Percentiles rank a stretch among this genome's conserved stretches.
Evolutionary conservation across 2,329 filamentous ascomycete genomes (phyloP).

Genomic region (Coniochaeta prunicola): DNA sequence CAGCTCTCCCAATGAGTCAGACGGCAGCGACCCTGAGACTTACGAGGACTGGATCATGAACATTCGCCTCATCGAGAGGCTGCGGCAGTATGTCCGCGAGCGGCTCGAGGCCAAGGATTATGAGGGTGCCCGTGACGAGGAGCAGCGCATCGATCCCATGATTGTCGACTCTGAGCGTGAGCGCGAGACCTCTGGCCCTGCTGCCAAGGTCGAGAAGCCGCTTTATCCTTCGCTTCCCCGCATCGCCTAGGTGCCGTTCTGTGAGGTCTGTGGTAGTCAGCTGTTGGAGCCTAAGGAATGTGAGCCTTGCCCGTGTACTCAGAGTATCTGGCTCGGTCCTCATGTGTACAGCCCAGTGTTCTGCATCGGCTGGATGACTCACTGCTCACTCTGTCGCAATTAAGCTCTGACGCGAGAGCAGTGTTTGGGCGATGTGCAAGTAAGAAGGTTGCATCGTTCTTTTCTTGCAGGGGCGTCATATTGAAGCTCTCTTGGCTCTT

Average conservation of each 20-base stretch:
- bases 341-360: too few species aligned
- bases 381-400: too few species aligned
- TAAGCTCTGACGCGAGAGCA: too few species aligned
- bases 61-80: conserved; percentile 55
- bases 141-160: conserved; percentile 25
- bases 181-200: background rate
- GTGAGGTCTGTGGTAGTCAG: background rate
- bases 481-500: too few species aligned
- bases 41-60: conserved; percentile 62
- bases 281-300: background rate
- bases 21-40: conserved; percentile 51
- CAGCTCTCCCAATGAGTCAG: conserved; percentile 48
- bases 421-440: too few species aligned
- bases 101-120: conserved; percentile 52
- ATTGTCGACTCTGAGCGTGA: conserved; percentile 18
- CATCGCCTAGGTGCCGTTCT: background rate
- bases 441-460: too few species aligned
- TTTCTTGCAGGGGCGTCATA: too few species aligned
- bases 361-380: too few species aligned
- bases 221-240: conserved; percentile 25
- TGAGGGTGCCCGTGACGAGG: conserved; percentile 23
- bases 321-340: too few species aligned
- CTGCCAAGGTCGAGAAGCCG: conserved; percentile 16
- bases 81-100: conserved; percentile 50
- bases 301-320: too few species aligned